Conservation (phyloP, 2,329 filamentous ascomycete species). For the Bretziella fagacearum region DNA sequence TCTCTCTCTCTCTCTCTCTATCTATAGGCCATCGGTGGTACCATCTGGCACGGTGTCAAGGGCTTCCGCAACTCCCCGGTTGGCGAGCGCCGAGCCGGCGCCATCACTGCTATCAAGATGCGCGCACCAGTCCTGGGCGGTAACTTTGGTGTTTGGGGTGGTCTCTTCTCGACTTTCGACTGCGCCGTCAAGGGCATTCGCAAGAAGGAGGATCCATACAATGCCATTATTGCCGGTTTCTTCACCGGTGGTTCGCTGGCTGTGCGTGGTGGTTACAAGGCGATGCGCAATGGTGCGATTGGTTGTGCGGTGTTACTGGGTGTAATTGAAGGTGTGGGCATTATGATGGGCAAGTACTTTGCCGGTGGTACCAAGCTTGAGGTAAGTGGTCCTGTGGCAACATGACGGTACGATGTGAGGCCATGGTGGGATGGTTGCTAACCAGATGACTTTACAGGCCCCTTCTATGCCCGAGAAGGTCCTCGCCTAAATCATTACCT, state of each 20-base stretch:
- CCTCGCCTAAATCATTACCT: conserved; percentile 22
- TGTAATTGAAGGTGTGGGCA: conserved; percentile 94
- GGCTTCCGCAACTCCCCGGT: conserved; percentile 80
- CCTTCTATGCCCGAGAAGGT: conserved; percentile 21
- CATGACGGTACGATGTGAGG: conserved; percentile 19
- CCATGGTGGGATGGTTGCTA: neutral
- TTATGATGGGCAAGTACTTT: conserved; percentile 89
- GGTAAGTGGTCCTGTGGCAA: conserved; percentile 26
- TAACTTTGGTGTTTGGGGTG: conserved; percentile 97
- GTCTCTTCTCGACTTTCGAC: conserved; percentile 88
- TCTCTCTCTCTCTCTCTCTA: conserved; percentile 14
- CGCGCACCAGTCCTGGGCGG: conserved; percentile 89
- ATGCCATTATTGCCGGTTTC: conserved; percentile 94
- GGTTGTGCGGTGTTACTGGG: conserved; percentile 86
- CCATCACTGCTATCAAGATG: conserved; percentile 93
- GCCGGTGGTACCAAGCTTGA: conserved; percentile 75
- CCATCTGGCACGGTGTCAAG: conserved; percentile 95
- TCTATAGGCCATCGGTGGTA: conserved; percentile 51
- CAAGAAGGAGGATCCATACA: conserved; percentile 96
- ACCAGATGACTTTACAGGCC: conserved; percentile 18
- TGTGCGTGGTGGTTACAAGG: conserved; percentile 78
- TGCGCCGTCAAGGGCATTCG: conserved; percentile 87
- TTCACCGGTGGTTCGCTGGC: conserved; percentile 88
- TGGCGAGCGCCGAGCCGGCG: conserved; percentile 88
- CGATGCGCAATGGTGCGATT: conserved; percentile 87